Evolutionary conservation across 140 eudicot genomes (phyloP), one percentile per base, ranked within the genome.

Genomic region (Cichorium intybus): DNA sequence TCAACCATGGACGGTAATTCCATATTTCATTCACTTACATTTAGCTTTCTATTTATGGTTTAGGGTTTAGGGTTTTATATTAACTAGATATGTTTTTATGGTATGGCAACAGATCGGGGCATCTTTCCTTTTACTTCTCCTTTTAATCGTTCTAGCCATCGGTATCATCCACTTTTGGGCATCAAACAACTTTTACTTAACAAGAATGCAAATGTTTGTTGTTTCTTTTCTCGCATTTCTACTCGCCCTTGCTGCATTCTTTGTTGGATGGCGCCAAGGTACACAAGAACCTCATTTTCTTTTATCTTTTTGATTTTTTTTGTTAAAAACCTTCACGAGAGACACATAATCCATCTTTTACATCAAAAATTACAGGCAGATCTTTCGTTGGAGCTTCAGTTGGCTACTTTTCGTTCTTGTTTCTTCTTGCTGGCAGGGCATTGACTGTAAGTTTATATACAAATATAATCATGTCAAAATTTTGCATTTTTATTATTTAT

Each of bases 91-190:
- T 48, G 37, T 21, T 49, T 56, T 68, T 41, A n/a, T n/a, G n/a
- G 23, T 61, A 43, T 78, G 76, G 53, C 61, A 39, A 77, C 97
- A 94, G 99, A 86, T 94, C 10, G 99, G 99, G 75, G 99, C 87
- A 33, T 82, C 96, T 15, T 89, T 89, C 74, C 99, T 94, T 66
- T 60, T 94, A 60, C 90, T 94, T 74, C 88, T 94, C 43, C 95
- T 94, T 12, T 84, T 86, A 24, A 80, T 94, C 46, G 99, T 94
- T 68, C 79, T 94, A 57, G 95, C 97, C 41, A 94, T 94, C 41
- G 95, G 99, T 48, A 88, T 87, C 64, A 84, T 94, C 80, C 99
- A 94, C 79, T 85, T 75, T 62, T 94, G 99, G 99, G 97, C 99
- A 69, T 84, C 97, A 54, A 94, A 94, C 66, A 94, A 94, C 84